Evolutionary conservation across 768 basidiomycete species (phyloP).

Genomic region (Lanmaoa rubissima): DNA sequence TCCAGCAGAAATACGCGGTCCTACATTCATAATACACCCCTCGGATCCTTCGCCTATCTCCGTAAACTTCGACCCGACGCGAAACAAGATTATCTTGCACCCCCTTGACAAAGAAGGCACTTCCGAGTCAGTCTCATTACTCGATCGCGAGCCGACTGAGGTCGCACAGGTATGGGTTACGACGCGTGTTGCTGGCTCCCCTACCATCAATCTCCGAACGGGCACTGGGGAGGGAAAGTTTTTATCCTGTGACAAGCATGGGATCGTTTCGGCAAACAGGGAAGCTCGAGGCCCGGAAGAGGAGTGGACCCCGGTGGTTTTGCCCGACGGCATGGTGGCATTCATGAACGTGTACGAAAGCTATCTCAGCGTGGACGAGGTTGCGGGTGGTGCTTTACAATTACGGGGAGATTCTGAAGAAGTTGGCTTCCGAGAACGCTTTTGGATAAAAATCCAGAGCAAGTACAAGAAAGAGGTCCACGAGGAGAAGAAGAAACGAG

Average conservation of each 20-base stretch:
- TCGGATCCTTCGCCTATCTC: conserved; percentile 76
- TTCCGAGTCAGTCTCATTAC: conserved; percentile 42
- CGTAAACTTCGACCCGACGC: conserved; percentile 75
- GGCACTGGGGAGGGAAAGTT: conserved; percentile 90
- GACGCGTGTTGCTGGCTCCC: conserved; percentile 80
- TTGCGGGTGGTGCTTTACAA: conserved; percentile 76
- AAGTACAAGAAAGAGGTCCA: conserved; percentile 85
- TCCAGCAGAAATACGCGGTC: conserved; percentile 75
- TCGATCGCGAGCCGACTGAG: conserved; percentile 73
- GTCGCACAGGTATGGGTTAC: conserved; percentile 91
- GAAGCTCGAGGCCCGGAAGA: conserved; percentile 93
- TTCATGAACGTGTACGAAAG: conserved; percentile 90
- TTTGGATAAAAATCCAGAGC: conserved; percentile 86
- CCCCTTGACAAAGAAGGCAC: conserved; percentile 60
- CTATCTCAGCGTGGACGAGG: conserved; percentile 81
- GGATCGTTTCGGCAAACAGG: conserved; percentile 77
- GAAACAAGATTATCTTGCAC: conserved; percentile 67
- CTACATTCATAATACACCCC: conserved; percentile 83
- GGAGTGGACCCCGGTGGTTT: conserved; percentile 85
- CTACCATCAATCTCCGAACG: conserved; percentile 83
- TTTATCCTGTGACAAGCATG: conserved; percentile 83
- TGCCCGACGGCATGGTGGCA: conserved; percentile 83
- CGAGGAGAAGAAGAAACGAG: conserved; percentile 71
- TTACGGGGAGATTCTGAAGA: conserved; percentile 83
- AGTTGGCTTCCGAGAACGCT: conserved; percentile 82